These are phyloP conservation scores for Polymyxa betae DNA, from an alignment of 208 protist species.

Conservation along the genomic window DNA sequence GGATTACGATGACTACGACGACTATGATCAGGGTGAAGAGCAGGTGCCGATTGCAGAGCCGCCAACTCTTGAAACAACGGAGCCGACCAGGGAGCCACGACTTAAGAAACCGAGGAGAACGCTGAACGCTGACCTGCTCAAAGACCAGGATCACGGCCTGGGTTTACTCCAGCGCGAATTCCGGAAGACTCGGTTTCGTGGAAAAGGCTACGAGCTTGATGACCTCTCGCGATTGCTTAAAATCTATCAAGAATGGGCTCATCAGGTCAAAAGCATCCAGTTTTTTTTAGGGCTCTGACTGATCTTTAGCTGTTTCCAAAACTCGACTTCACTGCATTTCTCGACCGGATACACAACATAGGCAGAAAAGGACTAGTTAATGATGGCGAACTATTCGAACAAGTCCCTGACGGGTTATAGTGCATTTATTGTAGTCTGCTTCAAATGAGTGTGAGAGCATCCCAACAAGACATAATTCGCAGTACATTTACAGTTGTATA, in stretches of 20 bases:
- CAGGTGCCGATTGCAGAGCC: no score
- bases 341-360: background rate
- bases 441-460: no score
- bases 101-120: slow-evolving; percentile 8
- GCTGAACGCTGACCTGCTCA: background rate
- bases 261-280: background rate
- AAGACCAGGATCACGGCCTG: background rate
- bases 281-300: background rate
- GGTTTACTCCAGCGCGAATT: background rate
- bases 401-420: no score
- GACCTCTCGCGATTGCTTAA: background rate
- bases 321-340: background rate
- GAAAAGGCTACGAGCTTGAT: background rate
- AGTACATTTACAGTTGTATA: no score
- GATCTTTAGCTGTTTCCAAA: slow-evolving; percentile 43
- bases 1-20: no score
- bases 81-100: background rate
- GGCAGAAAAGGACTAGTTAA: no score
- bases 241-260: slow-evolving; percentile 21
- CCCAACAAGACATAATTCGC: no score
- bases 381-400: no score
- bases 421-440: no score
- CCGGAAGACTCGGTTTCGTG: background rate
- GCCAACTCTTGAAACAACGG: no score
- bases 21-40: no score